A percentile compares a stretch with the other conserved stretches of the same genome.
Conservation (phyloP, 352 stramenopile species). For the Globisporangium iwayamae region DNA sequence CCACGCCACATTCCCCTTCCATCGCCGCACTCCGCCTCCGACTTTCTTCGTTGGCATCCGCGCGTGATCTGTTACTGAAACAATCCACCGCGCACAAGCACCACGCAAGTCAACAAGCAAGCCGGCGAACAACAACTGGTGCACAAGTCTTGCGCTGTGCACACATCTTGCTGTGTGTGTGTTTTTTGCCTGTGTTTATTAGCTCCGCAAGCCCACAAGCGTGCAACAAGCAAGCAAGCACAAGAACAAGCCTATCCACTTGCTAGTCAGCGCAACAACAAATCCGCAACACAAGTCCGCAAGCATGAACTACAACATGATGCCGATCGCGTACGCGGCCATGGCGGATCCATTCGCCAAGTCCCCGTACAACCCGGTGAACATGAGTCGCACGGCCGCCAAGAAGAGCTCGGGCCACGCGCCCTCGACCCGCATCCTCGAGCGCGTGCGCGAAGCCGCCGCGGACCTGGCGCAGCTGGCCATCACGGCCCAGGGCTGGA, state of each 20-base stretch:
- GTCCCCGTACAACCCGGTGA: conserved; percentile 32
- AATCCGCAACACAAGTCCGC: neutral
- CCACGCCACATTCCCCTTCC: neutral
- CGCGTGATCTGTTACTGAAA: neutral
- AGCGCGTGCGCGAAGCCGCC: conserved; percentile 55
- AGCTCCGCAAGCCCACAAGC: no score
- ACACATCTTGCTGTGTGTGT: neutral
- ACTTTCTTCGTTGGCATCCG: neutral
- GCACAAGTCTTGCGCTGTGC: conserved; percentile 1
- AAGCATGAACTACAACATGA: conserved; percentile 14
- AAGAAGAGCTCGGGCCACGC: conserved; percentile 48
- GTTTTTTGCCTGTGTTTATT: neutral
- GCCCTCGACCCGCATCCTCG: conserved; percentile 58
- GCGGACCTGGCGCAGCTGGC: conserved; percentile 52
- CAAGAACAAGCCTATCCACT: no score
- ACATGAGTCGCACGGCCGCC: conserved; percentile 45
- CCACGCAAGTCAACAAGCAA: conserved; percentile 3
- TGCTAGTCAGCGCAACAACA: neutral
- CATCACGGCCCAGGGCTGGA: conserved; percentile 39
- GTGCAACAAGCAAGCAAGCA: neutral
- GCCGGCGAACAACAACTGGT: neutral
- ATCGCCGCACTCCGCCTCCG: neutral
- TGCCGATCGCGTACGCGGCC: conserved; percentile 11
- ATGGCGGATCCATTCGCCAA: conserved; percentile 33
- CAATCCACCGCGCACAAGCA: conserved; percentile 1